Evolutionary conservation across 2,329 filamentous ascomycete genomes (phyloP).

Genomic region (Colletotrichum kahawae): DNA sequence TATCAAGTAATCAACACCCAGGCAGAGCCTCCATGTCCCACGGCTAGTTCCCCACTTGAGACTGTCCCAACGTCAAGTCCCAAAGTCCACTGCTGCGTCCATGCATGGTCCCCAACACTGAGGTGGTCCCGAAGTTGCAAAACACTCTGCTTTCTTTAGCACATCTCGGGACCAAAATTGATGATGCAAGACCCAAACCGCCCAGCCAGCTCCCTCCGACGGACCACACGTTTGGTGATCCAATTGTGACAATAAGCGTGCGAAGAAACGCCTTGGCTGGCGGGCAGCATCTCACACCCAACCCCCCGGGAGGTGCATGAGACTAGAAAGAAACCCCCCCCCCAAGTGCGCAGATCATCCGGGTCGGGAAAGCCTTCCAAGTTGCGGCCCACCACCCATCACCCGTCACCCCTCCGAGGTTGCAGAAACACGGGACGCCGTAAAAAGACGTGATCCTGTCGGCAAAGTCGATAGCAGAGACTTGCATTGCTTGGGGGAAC

Average conservation of each 20-base stretch:
- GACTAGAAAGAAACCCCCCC: background rate
- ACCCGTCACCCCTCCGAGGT: background rate
- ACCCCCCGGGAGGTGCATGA: background rate
- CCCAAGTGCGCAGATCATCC: constrained; percentile 15
- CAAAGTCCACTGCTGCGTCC: background rate
- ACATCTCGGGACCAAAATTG: background rate
- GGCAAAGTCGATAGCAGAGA: fast-evolving
- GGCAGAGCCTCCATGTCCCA: constrained; percentile 8
- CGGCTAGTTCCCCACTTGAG: constrained; percentile 5
- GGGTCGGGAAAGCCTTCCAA: constrained; percentile 1
- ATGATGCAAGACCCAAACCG: background rate
- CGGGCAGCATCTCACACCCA: background rate
- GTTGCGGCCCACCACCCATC: background rate
- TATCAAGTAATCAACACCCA: background rate
- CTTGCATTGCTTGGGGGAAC: background rate
- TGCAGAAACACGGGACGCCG: background rate
- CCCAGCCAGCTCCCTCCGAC: background rate
- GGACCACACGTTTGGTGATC: background rate
- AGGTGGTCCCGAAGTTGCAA: background rate
- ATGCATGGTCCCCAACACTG: background rate
- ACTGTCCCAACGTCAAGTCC: constrained; percentile 16
- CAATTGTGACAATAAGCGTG: background rate
- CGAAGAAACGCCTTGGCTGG: background rate
- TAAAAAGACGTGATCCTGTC: background rate
- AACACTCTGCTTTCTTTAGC: background rate